A percentile compares a stretch with the other conserved stretches of the same genome.
These are phyloP conservation scores for Clarireedia paspali DNA, from an alignment of 2,329 filamentous ascomycete genomes.

Conservation along the genomic window DNA sequence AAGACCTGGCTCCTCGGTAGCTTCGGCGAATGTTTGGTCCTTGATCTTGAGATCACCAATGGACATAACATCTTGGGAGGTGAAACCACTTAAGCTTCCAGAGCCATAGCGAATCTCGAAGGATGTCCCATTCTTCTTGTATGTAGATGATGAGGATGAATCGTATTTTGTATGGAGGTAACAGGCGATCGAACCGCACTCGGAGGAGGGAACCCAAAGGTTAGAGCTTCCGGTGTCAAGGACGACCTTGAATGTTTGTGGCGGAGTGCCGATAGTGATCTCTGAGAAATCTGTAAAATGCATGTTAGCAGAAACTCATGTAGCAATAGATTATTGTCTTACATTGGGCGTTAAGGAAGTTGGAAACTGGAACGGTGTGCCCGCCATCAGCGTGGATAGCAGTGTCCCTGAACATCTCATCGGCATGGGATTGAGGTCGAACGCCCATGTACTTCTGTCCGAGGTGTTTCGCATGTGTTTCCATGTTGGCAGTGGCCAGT, in stretches of 20 bases:
- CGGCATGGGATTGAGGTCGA: constrained; percentile 59
- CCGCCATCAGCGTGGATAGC: constrained; percentile 56
- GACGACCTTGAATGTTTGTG: constrained; percentile 96
- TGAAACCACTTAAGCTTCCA: constrained; percentile 84
- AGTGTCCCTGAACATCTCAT: constrained; percentile 74
- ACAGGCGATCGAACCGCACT: constrained; percentile 94
- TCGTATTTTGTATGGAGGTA: constrained; percentile 97
- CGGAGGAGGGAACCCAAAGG: constrained; percentile 89
- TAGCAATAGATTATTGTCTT: constrained; percentile 34
- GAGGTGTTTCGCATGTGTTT: constrained; percentile 72
- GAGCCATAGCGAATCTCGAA: constrained; percentile 97
- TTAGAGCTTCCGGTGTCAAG: constrained; percentile 98
- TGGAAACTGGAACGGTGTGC: constrained; percentile 84
- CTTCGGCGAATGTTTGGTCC: constrained; percentile 91
- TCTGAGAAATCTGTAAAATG: constrained; percentile 80
- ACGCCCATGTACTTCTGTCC: constrained; percentile 95
- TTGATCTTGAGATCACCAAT: constrained; percentile 89
- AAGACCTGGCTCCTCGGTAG: constrained; percentile 88
- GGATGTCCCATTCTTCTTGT: constrained; percentile 85
- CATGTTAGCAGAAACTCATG: constrained; percentile 10
- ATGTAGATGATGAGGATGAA: constrained; percentile 78
- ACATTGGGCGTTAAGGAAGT: constrained; percentile 99
- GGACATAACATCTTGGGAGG: constrained; percentile 77
- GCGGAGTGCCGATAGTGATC: constrained; percentile 84
- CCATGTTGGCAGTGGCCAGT: constrained; percentile 76